A percentile compares a stretch with the other conserved stretches of the same genome.
phyloP scores from a whole-genome alignment of 2,329 filamentous ascomycete genomes.

The Beauveria sp. region DNA sequence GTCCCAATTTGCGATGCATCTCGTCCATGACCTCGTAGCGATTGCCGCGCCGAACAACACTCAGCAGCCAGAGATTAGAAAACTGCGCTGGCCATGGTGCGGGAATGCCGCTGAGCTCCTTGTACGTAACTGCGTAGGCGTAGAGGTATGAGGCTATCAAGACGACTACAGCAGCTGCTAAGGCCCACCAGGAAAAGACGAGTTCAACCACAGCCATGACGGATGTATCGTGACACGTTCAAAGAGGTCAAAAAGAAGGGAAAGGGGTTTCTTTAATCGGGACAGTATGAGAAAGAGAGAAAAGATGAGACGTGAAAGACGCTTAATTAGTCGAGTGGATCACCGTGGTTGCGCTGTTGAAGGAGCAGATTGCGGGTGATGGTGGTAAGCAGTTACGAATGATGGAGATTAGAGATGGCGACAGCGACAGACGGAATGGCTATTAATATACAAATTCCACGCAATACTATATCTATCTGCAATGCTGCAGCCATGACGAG shows the following conservation, averaged over 20 bases:
- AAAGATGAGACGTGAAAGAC: background rate
- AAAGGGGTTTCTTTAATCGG: background rate
- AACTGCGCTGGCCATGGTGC: constrained; percentile 58
- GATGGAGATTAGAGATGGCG: background rate
- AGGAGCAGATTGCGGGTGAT: background rate
- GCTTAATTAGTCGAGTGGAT: background rate
- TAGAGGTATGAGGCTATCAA: constrained; percentile 49
- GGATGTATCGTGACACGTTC: too few species aligned
- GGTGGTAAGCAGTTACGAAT: background rate
- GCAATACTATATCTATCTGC: background rate
- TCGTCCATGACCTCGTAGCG: constrained; percentile 60
- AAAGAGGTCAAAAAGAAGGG: background rate
- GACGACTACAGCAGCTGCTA: constrained; percentile 37
- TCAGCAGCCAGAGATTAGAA: constrained; percentile 73
- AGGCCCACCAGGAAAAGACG: constrained; percentile 37
- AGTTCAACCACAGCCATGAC: constrained; percentile 24
- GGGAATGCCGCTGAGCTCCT: constrained; percentile 46
- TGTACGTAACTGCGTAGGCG: constrained; percentile 50
- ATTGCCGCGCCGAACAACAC: constrained; percentile 55
- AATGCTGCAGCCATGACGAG: background rate
- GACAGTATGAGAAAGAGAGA: background rate
- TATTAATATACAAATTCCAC: background rate
- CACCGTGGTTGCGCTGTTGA: background rate
- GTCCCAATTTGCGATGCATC: constrained; percentile 67
- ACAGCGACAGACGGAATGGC: background rate